phyloP scores from a whole-genome alignment of 768 basidiomycete genomes.

The Infundibulicybe gibba region DNA sequence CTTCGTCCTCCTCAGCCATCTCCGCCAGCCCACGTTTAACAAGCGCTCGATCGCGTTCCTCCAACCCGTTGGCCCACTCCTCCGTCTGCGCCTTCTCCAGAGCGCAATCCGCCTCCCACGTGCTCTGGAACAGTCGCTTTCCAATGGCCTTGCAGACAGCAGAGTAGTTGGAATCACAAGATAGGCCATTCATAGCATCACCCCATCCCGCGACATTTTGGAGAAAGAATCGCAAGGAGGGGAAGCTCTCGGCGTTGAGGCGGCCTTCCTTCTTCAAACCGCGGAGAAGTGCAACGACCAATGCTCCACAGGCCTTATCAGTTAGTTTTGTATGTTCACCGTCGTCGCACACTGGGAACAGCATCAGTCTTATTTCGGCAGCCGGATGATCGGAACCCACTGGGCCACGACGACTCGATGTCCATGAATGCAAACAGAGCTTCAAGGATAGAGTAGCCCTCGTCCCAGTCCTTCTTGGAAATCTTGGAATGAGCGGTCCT shows the following conservation, averaged over 20 bases:
- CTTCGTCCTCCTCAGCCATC: conserved; percentile 13
- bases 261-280: conserved; percentile 23
- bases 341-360: conserved; percentile 26
- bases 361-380: neutral
- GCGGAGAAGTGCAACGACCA: conserved; percentile 26
- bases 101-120: conserved; percentile 19
- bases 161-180: conserved; percentile 19
- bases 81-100: conserved; percentile 24
- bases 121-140: conserved; percentile 23
- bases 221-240: conserved; percentile 29
- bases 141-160: conserved; percentile 31
- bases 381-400: conserved; percentile 14
- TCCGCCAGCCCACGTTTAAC: conserved; percentile 15
- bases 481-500: conserved; percentile 25
- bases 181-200: conserved; percentile 15
- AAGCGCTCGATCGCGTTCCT: conserved; percentile 15
- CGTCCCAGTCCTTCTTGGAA: conserved; percentile 26
- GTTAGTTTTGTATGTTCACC: conserved; percentile 24
- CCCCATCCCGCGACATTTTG: conserved; percentile 21
- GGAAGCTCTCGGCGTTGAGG: conserved; percentile 24
- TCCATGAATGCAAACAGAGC: conserved; percentile 27
- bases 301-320: conserved; percentile 29
- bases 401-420: conserved; percentile 23
- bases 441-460: conserved; percentile 28
- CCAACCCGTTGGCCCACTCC: conserved; percentile 23